Conservation (phyloP, 225 moss, liverwort and hornwort species). For the Bryoerythrophyllum caledonicum region DNA sequence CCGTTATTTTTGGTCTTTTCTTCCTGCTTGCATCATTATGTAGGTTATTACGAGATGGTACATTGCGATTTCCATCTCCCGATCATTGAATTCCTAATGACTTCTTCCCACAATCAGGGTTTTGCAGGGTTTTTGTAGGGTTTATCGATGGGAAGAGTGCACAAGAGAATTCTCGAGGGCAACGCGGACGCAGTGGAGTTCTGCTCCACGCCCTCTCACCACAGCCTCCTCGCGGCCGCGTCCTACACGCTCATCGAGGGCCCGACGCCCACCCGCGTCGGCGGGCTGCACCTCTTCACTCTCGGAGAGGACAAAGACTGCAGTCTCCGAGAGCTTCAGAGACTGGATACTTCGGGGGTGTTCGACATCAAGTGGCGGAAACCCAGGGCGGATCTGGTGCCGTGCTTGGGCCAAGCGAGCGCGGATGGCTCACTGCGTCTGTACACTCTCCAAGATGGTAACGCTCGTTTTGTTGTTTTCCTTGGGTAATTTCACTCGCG, state of each 20-base stretch:
- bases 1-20: background rate
- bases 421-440: conserved; percentile 76
- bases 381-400: conserved; percentile 21
- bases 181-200: conserved; percentile 92
- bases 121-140: background rate
- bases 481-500: too few relatives aligned
- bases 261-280: conserved; percentile 55
- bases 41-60: too few relatives aligned
- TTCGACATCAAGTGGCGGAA: conserved; percentile 87
- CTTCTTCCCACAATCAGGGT: too few relatives aligned
- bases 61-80: background rate
- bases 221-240: conserved; percentile 69
- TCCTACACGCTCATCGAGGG: conserved; percentile 83
- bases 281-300: conserved; percentile 71
- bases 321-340: conserved; percentile 50
- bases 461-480: background rate
- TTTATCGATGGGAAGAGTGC: conserved; percentile 12
- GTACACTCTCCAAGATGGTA: conserved; percentile 45
- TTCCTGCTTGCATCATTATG: background rate
- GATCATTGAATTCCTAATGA: too few relatives aligned
- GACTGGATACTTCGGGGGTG: conserved; percentile 57
- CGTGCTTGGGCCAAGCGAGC: conserved; percentile 77
- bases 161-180: conserved; percentile 47
- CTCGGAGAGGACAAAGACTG: conserved; percentile 26
- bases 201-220: conserved; percentile 60